Evolutionary conservation across 2,329 filamentous ascomycete genomes (phyloP), one percentile per base, ranked within the genome.

Genomic region (Botrytis tulipae): DNA sequence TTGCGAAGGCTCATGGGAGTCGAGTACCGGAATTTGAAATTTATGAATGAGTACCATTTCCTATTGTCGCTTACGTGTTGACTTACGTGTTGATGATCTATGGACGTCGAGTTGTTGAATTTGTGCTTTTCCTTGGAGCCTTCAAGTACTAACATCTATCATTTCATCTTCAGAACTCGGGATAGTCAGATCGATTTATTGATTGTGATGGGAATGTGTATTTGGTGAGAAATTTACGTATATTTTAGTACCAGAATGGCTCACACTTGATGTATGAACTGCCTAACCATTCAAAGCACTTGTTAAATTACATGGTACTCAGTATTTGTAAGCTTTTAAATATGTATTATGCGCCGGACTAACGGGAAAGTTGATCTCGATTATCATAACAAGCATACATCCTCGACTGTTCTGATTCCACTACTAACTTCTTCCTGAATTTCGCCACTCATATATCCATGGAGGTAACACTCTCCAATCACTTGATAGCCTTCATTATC

Each of bases 391-490:
- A 74, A 54, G 32, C 57, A 32, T n/a, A 72, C 29, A 32, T 61
- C 72, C 42, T 54, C 57, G 8, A 62, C 37, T 6, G 48, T 73
- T n/a, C 54, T 29, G 20, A 29, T 35, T n/a, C 62, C 67, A n/a
- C 22, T 44, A 12, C 4, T n/a, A 1, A 44, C 18, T 46, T 74
- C 69, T 44, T 51, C 20, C 5, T 62, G 40, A 70, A 60, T 68
- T 67, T 77, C 75, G 2, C 76, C 76, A 60, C 74, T 71, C 76
- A 77, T 78, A 71, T 70, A 76, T n/a, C 73, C 73, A 35, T 75
- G 70, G 5, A 77, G 63, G 22, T 77, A 77, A 46, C 73, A 77
- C 46, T 78, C 76, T 4, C 76, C 76, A 63, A 75, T 66, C 32
- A 78, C 48, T 51, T 75, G 35, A 44, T 42, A 69, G 18, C n/a